A percentile compares a stretch with the other conserved stretches of the same genome.
phyloP scores from a whole-genome alignment of 75 land plant species.

The Selaginella tamariscina region DNA sequence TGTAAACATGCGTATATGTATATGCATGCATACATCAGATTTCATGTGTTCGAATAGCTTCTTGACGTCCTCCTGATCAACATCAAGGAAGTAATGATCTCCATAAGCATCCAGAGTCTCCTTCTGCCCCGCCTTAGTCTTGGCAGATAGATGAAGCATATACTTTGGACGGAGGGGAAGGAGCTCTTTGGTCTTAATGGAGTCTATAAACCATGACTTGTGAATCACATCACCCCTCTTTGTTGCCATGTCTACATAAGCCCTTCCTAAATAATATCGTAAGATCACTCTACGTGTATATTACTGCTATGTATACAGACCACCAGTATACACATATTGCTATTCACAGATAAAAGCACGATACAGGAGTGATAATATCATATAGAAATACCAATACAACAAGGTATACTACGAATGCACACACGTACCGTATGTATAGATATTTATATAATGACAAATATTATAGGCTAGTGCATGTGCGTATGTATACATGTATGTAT shows the following conservation, averaged over 20 bases:
- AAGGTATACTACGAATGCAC: not conserved
- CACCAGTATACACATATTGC: not conserved
- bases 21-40: not conserved
- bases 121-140: constrained; percentile 48
- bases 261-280: constrained; percentile 19
- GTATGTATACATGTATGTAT: no score
- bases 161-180: constrained; percentile 70
- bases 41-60: constrained; percentile 24
- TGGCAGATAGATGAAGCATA: constrained; percentile 51
- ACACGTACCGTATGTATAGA: not conserved
- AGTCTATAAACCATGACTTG: constrained; percentile 72
- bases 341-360: not conserved
- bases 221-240: constrained; percentile 73
- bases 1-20: constrained; percentile 15
- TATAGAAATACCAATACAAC: not conserved
- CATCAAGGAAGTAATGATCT: constrained; percentile 60
- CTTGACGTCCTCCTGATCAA: constrained; percentile 53
- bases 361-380: not conserved
- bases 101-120: constrained; percentile 68
- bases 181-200: constrained; percentile 46
- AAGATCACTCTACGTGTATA: not conserved
- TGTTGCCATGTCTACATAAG: constrained; percentile 79
- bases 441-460: not conserved
- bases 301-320: not conserved
- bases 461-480: no score